A percentile compares a stretch with the other conserved stretches of the same genome.
Conservation (phyloP, 768 basidiomycete genomes). For the Asterophora parasitica region DNA sequence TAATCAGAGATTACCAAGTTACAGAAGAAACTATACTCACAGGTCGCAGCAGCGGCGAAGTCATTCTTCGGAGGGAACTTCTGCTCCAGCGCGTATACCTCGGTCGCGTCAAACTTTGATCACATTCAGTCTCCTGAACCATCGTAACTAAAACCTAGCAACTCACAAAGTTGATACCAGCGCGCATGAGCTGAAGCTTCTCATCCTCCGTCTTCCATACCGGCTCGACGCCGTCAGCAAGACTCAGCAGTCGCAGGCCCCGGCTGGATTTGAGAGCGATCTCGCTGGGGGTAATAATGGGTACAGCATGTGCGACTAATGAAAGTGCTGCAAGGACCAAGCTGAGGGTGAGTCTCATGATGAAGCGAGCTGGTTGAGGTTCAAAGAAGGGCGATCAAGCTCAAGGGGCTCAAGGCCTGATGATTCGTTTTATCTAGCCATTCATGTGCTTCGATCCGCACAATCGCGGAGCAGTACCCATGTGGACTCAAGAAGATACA, state of each 20-base stretch:
- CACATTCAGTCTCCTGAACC: background rate
- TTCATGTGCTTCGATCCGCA: background rate
- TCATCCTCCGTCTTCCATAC: constrained; percentile 39
- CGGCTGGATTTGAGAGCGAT: constrained; percentile 28
- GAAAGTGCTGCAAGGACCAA: constrained; percentile 20
- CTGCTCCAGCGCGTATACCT: constrained; percentile 32
- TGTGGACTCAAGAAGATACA: background rate
- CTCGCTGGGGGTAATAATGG: constrained; percentile 30
- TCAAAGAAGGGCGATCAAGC: background rate
- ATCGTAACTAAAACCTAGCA: background rate
- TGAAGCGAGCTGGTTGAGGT: background rate
- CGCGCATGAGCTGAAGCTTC: constrained; percentile 30
- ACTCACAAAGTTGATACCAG: constrained; percentile 32
- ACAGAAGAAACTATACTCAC: constrained; percentile 15
- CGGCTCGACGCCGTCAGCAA: constrained; percentile 31
- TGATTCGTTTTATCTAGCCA: background rate
- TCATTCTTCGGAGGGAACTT: constrained; percentile 15
- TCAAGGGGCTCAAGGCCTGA: background rate
- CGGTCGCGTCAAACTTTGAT: constrained; percentile 36
- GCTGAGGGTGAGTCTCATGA: constrained; percentile 17
- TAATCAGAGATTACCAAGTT: background rate
- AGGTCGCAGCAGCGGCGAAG: constrained; percentile 22
- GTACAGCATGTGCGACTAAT: constrained; percentile 21
- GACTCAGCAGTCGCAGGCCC: constrained; percentile 32
- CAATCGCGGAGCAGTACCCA: background rate